phyloP scores from a whole-genome alignment of 1,284 basidiomycete species.

The Trichosporon coremiiforme region DNA sequence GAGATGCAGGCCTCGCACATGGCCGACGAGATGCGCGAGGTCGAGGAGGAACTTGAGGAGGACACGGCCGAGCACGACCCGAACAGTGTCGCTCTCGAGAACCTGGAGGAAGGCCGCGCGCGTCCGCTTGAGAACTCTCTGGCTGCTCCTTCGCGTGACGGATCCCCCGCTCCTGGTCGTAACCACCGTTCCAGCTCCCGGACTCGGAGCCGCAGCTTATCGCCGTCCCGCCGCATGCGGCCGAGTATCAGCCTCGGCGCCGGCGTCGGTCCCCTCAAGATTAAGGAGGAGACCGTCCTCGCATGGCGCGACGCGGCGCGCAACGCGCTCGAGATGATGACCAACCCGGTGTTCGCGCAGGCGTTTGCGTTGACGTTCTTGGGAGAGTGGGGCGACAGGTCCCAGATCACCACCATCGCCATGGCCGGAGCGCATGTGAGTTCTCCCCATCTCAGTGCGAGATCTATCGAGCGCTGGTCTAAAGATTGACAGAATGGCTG shows the following conservation, averaged over 20 bases:
- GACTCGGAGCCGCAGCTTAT: constrained; percentile 8
- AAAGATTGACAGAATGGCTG: not conserved
- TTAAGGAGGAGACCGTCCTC: constrained; percentile 21
- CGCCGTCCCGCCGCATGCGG: constrained; percentile 12
- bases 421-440: constrained; percentile 91
- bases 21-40: constrained; percentile 87
- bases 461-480: not conserved
- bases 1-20: constrained; percentile 74
- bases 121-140: constrained; percentile 29
- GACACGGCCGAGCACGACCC: constrained; percentile 48
- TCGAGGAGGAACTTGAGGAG: constrained; percentile 76
- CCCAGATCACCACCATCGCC: constrained; percentile 96
- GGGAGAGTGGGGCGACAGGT: constrained; percentile 97
- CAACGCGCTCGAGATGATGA: constrained; percentile 66
- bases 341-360: constrained; percentile 94
- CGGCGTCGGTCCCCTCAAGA: constrained; percentile 25
- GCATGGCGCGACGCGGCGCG: constrained; percentile 23
- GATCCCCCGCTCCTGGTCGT: constrained; percentile 8
- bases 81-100: constrained; percentile 43
- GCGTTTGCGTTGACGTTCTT: constrained; percentile 93
- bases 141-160: not conserved
- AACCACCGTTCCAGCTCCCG: not conserved
- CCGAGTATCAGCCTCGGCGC: constrained; percentile 19
- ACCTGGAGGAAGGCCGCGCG: constrained; percentile 45
- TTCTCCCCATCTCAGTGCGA: constrained; percentile 30